These are phyloP conservation scores for Phlyctochytrium arcticum DNA, from an alignment of 192 early-diverging fungal genomes.

Conservation along the genomic window DNA sequence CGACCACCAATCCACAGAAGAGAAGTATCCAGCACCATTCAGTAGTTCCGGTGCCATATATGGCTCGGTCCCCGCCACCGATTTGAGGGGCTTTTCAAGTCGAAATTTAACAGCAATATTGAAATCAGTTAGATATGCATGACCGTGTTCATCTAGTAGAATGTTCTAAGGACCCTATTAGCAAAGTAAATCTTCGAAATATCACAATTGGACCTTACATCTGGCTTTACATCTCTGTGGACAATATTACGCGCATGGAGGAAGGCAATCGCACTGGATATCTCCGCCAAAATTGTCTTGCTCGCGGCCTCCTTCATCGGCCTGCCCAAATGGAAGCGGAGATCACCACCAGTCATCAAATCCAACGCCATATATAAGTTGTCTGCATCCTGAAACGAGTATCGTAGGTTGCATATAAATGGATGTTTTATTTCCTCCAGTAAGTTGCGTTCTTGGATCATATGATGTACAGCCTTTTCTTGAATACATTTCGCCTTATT, in stretches of 20 bases:
- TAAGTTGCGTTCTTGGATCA: slow-evolving; percentile 87
- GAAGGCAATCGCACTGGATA: slow-evolving; percentile 59
- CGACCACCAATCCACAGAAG: slow-evolving; percentile 93
- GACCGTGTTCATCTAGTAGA: slow-evolving; percentile 42
- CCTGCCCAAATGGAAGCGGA: slow-evolving; percentile 37
- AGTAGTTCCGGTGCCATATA: slow-evolving; percentile 41
- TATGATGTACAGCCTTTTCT: slow-evolving; percentile 71
- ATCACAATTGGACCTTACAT: slow-evolving; percentile 47
- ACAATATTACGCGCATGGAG: slow-evolving; percentile 64
- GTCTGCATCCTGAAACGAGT: slow-evolving; percentile 44
- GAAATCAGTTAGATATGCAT: slow-evolving; percentile 52
- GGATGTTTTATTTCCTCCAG: slow-evolving; percentile 83
- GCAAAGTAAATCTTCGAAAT: background rate
- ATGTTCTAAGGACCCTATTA: slow-evolving; percentile 10
- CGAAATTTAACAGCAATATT: slow-evolving; percentile 47
- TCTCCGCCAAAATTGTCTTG: slow-evolving; percentile 39
- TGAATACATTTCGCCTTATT: slow-evolving; percentile 80
- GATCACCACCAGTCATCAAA: slow-evolving; percentile 43
- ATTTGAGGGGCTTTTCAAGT: slow-evolving; percentile 32
- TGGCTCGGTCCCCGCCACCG: slow-evolving; percentile 40
- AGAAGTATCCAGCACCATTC: slow-evolving; percentile 64
- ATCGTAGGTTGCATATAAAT: slow-evolving; percentile 60
- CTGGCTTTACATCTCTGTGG: slow-evolving; percentile 70
- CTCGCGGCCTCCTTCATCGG: slow-evolving; percentile 5
- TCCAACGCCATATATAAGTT: slow-evolving; percentile 49